Base-by-base conservation (phyloP, 2,329 filamentous ascomycete genomes). In the Clonostachys byssicola region DNA sequence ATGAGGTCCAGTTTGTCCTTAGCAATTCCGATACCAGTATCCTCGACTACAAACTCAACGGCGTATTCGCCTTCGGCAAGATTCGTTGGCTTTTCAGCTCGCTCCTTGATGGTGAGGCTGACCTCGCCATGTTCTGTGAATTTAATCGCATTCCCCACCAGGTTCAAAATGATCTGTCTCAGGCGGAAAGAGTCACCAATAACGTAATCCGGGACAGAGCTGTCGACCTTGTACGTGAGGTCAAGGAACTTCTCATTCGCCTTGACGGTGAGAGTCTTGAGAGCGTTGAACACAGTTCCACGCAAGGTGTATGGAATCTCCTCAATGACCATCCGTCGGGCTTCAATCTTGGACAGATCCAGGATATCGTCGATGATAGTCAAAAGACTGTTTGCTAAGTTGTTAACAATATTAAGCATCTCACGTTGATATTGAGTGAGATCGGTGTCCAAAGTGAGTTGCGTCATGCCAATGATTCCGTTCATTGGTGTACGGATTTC, bases 341-440 rank as follows among this genome's bases (percentile, higher is more conserved):
- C 94, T 70, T 97, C 94, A 56, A 99, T 87, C 75, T 88, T 88
- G 52, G 83, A 87, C 57, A 87, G 67, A 74, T 88, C 84, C 54
- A 88, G 64, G 60, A 88, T 88, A 60, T 88, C 84, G 64, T 99
- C 92, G 61, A 99, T 97, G 57, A 99, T 97, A 44, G 92, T 97
- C 59, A 99, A 73, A 58, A 99, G 73, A 70, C 92, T 96, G 71
- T 96, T 96, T 55, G 92, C 94, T 56, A 97, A 75, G 61, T 95
- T 95, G 70, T 96, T 92, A 57, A 99, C 92, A 60, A 96, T 96
- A 58, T 96, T 97, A 66, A 97, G 74, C 92, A 97, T 97, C 71
- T 99, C 94, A 56, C 94, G 85, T 60, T 96, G 94, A 60, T 96
- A 95, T 60, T 92, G 89, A 42, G 92, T 96, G 49, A 99, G 76